A percentile compares a stretch with the other conserved stretches of the same genome.
Conservation (phyloP, 768 basidiomycete species). For the Mycena galericulata region DNA sequence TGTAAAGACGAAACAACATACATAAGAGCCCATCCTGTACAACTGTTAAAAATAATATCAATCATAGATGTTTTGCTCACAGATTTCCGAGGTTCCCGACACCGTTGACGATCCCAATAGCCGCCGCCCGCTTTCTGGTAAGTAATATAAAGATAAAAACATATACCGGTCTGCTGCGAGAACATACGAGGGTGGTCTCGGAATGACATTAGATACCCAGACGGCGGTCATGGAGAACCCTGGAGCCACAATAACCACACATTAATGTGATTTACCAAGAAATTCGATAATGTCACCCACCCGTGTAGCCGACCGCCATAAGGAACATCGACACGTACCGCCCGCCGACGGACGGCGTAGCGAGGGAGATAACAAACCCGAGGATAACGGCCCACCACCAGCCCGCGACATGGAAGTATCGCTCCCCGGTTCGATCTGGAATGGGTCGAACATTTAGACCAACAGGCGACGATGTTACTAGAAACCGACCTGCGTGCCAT, state of each 20-base stretch:
- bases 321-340: constrained; percentile 74
- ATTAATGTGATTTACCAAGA: neutral
- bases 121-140: constrained; percentile 61
- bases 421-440: constrained; percentile 68
- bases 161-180: neutral
- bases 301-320: constrained; percentile 67
- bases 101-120: constrained; percentile 74
- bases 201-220: constrained; percentile 72
- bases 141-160: neutral
- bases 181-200: constrained; percentile 67
- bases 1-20: too few species aligned
- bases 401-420: constrained; percentile 68
- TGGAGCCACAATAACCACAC: constrained; percentile 23
- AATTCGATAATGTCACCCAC: constrained; percentile 39
- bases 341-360: constrained; percentile 62
- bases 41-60: neutral
- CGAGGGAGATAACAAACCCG: constrained; percentile 71
- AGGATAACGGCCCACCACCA: constrained; percentile 73
- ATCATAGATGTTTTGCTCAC: constrained; percentile 47
- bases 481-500: constrained; percentile 58
- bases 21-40: constrained; percentile 69
- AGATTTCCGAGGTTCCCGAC: constrained; percentile 66
- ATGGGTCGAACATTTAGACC: constrained; percentile 22
- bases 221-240: constrained; percentile 63
- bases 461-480: constrained; percentile 28